phyloP scores from a whole-genome alignment of 441 rosid genomes.

The Capsella rubella region DNA sequence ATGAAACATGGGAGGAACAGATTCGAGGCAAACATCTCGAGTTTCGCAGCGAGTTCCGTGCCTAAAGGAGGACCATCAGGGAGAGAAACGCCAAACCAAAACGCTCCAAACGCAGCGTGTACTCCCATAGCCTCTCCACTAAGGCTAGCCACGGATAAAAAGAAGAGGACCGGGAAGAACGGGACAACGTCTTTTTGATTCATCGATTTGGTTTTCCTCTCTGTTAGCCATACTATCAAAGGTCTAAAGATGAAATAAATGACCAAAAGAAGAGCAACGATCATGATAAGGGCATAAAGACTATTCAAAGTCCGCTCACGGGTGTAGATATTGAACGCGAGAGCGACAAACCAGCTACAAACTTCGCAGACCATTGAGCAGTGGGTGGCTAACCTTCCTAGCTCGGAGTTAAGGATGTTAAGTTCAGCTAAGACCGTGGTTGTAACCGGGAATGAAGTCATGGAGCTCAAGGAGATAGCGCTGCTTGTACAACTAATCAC shows the following conservation, averaged over 20 bases:
- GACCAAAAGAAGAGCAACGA: background rate
- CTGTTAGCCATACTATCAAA: constrained; percentile 30
- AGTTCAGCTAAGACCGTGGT: constrained; percentile 51
- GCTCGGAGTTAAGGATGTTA: constrained; percentile 59
- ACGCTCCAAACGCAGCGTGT: constrained; percentile 39
- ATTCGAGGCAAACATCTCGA: constrained; percentile 40
- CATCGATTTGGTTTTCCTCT: constrained; percentile 15
- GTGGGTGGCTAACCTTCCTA: constrained; percentile 53
- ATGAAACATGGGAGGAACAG: constrained; percentile 48
- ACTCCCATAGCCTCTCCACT: constrained; percentile 34
- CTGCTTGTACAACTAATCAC: background rate
- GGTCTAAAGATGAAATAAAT: constrained; percentile 36
- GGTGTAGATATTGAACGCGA: constrained; percentile 17
- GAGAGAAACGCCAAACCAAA: constrained; percentile 44
- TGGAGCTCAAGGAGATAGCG: constrained; percentile 21
- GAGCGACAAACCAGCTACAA: constrained; percentile 9
- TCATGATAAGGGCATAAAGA: background rate
- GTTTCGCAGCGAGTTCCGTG: constrained; percentile 42
- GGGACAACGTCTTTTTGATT: constrained; percentile 38
- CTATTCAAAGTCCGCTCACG: constrained; percentile 18
- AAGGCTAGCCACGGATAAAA: constrained; percentile 29
- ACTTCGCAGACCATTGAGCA: constrained; percentile 47
- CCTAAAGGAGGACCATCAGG: constrained; percentile 50
- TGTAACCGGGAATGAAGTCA: constrained; percentile 52
- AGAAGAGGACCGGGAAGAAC: constrained; percentile 32